Percentiles rank a stretch among this genome's conserved stretches.
Evolutionary conservation across 768 basidiomycete genomes (phyloP).

Genomic region (Cantharellus anzutake): DNA sequence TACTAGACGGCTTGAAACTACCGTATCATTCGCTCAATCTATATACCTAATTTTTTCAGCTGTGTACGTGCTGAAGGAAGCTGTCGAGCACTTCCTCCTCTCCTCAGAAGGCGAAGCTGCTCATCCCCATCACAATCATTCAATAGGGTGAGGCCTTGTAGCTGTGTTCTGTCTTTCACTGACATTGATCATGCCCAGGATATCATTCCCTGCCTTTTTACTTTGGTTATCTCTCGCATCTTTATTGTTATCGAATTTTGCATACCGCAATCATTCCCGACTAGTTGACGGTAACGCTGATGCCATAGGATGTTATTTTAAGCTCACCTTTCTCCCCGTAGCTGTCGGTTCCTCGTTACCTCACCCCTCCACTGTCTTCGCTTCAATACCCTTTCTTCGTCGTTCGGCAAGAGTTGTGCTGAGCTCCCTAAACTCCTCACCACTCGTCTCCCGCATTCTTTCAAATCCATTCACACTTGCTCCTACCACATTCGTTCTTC

Average conservation of each 20-base stretch:
- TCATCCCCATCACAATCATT: constrained; percentile 35
- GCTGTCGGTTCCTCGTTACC: background rate
- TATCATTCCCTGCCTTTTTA: constrained; percentile 8
- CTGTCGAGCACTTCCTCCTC: constrained; percentile 77
- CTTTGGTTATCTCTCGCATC: constrained; percentile 9
- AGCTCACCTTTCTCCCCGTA: background rate
- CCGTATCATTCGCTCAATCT: constrained; percentile 69
- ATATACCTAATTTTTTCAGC: constrained; percentile 90
- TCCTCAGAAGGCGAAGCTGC: constrained; percentile 31
- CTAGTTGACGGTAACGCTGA: constrained; percentile 16
- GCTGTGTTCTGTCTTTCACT: background rate
- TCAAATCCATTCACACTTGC: constrained; percentile 9
- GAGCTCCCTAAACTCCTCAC: background rate
- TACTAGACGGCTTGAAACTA: constrained; percentile 37
- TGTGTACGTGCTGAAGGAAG: constrained; percentile 94
- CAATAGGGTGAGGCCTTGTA: constrained; percentile 13
- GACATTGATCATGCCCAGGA: background rate
- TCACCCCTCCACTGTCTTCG: background rate
- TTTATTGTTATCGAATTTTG: constrained; percentile 14
- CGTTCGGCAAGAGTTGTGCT: background rate
- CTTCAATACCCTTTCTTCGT: background rate
- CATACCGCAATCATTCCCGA: constrained; percentile 19
- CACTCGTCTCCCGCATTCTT: constrained; percentile 1
- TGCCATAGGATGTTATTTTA: background rate
- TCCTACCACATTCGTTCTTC: constrained; percentile 3